Evolutionary conservation across 805 yeast species (phyloP).

Genomic region (Barnettozyma botsteinii): DNA sequence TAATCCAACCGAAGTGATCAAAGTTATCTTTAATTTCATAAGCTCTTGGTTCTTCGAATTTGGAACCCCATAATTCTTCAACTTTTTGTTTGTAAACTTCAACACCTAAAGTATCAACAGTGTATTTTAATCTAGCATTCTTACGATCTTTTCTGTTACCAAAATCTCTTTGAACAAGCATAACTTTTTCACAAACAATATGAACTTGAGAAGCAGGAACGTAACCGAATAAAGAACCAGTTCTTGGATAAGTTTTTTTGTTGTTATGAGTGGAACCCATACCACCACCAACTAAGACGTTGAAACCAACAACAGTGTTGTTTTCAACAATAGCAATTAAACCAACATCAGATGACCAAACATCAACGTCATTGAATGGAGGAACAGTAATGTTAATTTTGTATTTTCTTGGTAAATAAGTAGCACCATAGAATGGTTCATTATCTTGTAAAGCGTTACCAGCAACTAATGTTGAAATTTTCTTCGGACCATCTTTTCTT

Average conservation of each 20-base stretch:
- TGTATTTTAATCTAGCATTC: slow-evolving; percentile 96
- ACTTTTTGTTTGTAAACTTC: slow-evolving; percentile 74
- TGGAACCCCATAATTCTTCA: slow-evolving; percentile 76
- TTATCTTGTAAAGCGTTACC: slow-evolving; percentile 76
- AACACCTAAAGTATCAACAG: slow-evolving; percentile 90
- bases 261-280: slow-evolving; percentile 98
- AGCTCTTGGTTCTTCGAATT: slow-evolving; percentile 63
- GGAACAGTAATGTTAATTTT: slow-evolving; percentile 93
- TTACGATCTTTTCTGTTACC: slow-evolving; percentile 96
- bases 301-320: slow-evolving; percentile 68
- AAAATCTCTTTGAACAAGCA: slow-evolving; percentile 89
- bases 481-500: slow-evolving; percentile 70
- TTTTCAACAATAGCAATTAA: slow-evolving; percentile 74
- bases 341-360: slow-evolving; percentile 93
- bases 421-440: slow-evolving; percentile 85
- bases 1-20: slow-evolving; percentile 91
- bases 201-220: slow-evolving; percentile 62
- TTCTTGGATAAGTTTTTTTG: slow-evolving; percentile 92
- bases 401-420: slow-evolving; percentile 92
- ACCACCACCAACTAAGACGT: slow-evolving; percentile 94
- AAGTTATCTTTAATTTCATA: slow-evolving; percentile 81
- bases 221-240: slow-evolving; percentile 84
- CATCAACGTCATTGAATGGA: slow-evolving; percentile 95
- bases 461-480: slow-evolving; percentile 76
- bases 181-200: slow-evolving; percentile 80